phyloP scores from a whole-genome alignment of 169 alveolate species.

The Perkinsus marinus region DNA sequence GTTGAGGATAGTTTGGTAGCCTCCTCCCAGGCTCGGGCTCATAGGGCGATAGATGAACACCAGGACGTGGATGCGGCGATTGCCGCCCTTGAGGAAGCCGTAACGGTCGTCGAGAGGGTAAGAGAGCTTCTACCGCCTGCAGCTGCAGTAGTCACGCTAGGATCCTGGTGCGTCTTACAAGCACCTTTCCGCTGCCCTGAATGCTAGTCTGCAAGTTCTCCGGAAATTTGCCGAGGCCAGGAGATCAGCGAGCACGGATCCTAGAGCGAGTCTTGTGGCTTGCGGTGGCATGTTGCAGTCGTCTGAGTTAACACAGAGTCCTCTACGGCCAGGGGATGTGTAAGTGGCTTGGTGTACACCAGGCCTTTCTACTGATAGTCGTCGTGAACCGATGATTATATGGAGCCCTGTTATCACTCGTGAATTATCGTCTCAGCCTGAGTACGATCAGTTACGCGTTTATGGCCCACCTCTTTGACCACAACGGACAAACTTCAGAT shows the following conservation, averaged over 20 bases:
- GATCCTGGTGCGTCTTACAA: not conserved
- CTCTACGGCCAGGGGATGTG: not conserved
- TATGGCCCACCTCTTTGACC: not conserved
- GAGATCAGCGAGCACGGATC: not conserved
- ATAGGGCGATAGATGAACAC: not conserved
- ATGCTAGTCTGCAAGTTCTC: not conserved
- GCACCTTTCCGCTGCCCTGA: not conserved
- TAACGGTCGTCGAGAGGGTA: not conserved
- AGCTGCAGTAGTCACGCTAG: not conserved
- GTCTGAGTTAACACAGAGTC: not conserved
- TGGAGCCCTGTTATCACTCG: no score
- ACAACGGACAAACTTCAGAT: not conserved
- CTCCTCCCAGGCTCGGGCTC: not conserved
- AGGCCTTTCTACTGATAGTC: no score
- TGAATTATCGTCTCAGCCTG: no score
- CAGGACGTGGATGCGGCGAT: not conserved
- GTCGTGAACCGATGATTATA: no score
- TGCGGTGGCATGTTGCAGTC: not conserved
- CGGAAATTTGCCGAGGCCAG: not conserved
- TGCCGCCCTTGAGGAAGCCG: not conserved
- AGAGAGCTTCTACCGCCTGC: not conserved
- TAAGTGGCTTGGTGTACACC: not conserved
- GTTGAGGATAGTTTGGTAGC: not conserved
- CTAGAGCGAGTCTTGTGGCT: not conserved
- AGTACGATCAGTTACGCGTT: not conserved